Evolutionary conservation across 23 red algal genomes (phyloP), one percentile per base, ranked within the genome.

Genomic region (Gracilaria domingensis): DNA sequence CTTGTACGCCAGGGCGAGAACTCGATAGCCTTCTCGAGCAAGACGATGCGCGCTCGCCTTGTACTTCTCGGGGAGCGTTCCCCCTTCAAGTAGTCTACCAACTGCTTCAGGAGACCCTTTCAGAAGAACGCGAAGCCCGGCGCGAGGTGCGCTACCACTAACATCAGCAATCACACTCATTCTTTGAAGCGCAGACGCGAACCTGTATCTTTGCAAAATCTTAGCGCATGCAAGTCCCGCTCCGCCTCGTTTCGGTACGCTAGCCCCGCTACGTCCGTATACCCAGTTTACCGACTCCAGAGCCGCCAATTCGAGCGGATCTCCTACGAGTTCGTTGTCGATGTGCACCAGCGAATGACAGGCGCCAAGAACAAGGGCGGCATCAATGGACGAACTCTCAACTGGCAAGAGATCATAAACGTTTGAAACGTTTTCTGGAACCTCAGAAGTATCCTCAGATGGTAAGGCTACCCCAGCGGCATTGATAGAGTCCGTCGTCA

Each of bases 81-180:
- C 81, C 8, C 76, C 84, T 28, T 58, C 83, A 11, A 99, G 91
- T 18, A 95, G 88, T 23, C 73, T 54, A 25, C 86, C 71, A 18
- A 99, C 84, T 37, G 93, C 91, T 67, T 99, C 97, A 13, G 97
- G 94, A 54, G 97, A 99, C 24, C 97, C 97, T 76, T 99, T 99
- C 32, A 95, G 87, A 37, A 99, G 81, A 38, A 88, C 90, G 71
- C 84, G 82, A 29, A 60, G 39, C 29, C 84, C 75, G 25, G 48
- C 57, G 26, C 81, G 37, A 74, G 61, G 36, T 45, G 66, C 54
- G 32, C 45, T 76, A 26, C 92, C 92, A 32, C 89, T 80, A 32
- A 99, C 86, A 25, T 89, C 53, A 12, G 86, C 97, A 47, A 96
- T 94, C 0, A 95, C 93, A 79, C 97, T 99, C 97, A 99, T 99